Conservation (phyloP, 306 rosid species). For the Fagus sylvatica region DNA sequence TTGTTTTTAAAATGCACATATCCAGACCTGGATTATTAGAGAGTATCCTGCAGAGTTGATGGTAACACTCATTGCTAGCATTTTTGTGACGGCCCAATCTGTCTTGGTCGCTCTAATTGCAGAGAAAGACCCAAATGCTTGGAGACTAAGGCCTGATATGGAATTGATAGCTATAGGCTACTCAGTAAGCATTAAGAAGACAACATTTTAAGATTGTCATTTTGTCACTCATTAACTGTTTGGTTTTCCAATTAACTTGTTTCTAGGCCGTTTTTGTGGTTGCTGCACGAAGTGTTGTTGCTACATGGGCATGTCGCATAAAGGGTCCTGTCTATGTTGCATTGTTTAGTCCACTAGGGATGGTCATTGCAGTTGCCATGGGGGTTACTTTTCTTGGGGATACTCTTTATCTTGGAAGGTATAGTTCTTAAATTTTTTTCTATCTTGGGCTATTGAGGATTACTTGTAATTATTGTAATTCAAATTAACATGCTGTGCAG, state of each 20-base stretch:
- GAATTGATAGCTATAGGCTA: conserved; percentile 31
- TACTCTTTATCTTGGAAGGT: conserved; percentile 52
- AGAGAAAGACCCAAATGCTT: conserved; percentile 29
- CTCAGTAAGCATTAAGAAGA: conserved; percentile 29
- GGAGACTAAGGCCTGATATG: conserved; percentile 24
- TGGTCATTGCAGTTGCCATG: conserved; percentile 49
- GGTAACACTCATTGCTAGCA: conserved; percentile 23
- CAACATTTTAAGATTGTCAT: neutral
- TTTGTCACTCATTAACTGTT: neutral
- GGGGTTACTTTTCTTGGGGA: conserved; percentile 52
- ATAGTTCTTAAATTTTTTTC: neutral
- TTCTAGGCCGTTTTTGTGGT: conserved; percentile 41
- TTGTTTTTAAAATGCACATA: neutral
- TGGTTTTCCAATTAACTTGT: neutral
- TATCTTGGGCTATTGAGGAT: neutral
- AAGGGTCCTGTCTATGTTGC: conserved; percentile 54
- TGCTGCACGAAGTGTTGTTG: conserved; percentile 22
- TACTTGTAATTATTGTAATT: neutral
- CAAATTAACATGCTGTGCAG: conserved; percentile 21
- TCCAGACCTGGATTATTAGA: conserved; percentile 38
- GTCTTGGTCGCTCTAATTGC: conserved; percentile 33
- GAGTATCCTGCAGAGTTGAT: conserved; percentile 44
- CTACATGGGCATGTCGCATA: conserved; percentile 38
- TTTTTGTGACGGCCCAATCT: conserved; percentile 27
- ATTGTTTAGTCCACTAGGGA: conserved; percentile 42